Evolutionary conservation across 164 flowering plant genomes (phyloP), one percentile per base, ranked within the genome.

Genomic region (Annona squamosa): DNA sequence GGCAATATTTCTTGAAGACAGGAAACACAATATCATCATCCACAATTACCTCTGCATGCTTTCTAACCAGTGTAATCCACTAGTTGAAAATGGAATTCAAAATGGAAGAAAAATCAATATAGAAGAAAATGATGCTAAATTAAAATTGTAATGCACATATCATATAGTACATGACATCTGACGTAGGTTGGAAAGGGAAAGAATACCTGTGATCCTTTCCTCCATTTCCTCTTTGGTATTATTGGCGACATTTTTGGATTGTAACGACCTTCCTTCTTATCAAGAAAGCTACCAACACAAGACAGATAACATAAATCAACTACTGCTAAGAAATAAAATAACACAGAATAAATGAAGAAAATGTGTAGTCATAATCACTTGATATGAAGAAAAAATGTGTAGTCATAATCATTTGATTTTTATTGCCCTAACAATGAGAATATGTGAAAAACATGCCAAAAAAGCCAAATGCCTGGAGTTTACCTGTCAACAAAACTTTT

Each of bases 401-500:
- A 26, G 37, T 26, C 37, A 26, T 26, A 26, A 26, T 26, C 37
- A 26, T 26, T 26, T 26, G 37, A 26, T 26, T 26, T 26, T 26
- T 26, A 1, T 26, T 26, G 37, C 37, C 37, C 37, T 26, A 26
- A 26, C 37, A 26, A 26, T 26, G 37, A 26, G 37, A 26, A 26
- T 26, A 26, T 26, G 37, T 26, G 37, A 26, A 44, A 42, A 17
- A 46, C 45, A 44, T 42, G 68, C 37, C 26, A 10, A 66, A 52
- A 6, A 6, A 52, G 7, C 13, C 59, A 52, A 52, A 16, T 42
- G 46, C 46, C 46, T 7, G 41, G 4, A 10, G 47, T 42, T 13
- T 86, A 91, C 99, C 99, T 94, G 91, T 94, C 99, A 68, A 94
- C 97, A 74, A 91, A 92, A 82, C 99, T 94, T 85, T 78, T 85